Percentiles rank a stretch among this genome's conserved stretches.
These are phyloP conservation scores for Shiraia bambusicola DNA, from an alignment of 2,329 filamentous ascomycete genomes.

Conservation along the genomic window DNA sequence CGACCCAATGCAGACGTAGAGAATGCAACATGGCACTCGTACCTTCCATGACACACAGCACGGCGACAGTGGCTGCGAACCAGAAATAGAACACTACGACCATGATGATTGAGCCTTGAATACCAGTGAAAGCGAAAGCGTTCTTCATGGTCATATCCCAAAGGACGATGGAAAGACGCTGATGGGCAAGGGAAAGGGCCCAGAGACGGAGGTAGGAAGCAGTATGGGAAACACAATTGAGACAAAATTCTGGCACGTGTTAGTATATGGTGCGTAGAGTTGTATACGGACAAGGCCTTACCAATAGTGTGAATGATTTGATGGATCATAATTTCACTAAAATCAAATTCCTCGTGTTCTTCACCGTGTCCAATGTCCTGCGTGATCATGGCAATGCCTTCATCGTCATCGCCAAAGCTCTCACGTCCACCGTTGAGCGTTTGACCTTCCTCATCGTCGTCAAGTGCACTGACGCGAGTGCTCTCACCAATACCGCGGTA, in stretches of 20 bases:
- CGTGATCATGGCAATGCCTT: slow-evolving; percentile 84
- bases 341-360: slow-evolving; percentile 96
- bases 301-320: slow-evolving; percentile 98
- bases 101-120: slow-evolving; percentile 73
- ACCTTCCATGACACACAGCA: slow-evolving; percentile 93
- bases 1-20: slow-evolving; percentile 90
- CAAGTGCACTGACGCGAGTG: slow-evolving; percentile 82
- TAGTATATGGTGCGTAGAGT: slow-evolving; percentile 15
- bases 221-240: slow-evolving; percentile 98
- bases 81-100: slow-evolving; percentile 83
- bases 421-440: slow-evolving; percentile 62
- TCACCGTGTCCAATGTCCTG: slow-evolving; percentile 72
- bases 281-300: slow-evolving; percentile 52
- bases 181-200: slow-evolving; percentile 95
- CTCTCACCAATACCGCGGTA: slow-evolving; percentile 93
- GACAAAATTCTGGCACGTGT: slow-evolving; percentile 75
- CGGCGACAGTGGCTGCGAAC: slow-evolving; percentile 79
- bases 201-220: slow-evolving; percentile 98
- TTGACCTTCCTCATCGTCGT: slow-evolving; percentile 68
- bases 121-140: slow-evolving; percentile 67
- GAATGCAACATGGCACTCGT: slow-evolving; percentile 95
- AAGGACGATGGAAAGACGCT: slow-evolving; percentile 92
- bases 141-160: slow-evolving; percentile 93
- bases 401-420: slow-evolving; percentile 73
- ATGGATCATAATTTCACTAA: slow-evolving; percentile 96